Evolutionary conservation across 2,329 filamentous ascomycete species (phyloP).

Genomic region (Sordariomycetes sp.): DNA sequence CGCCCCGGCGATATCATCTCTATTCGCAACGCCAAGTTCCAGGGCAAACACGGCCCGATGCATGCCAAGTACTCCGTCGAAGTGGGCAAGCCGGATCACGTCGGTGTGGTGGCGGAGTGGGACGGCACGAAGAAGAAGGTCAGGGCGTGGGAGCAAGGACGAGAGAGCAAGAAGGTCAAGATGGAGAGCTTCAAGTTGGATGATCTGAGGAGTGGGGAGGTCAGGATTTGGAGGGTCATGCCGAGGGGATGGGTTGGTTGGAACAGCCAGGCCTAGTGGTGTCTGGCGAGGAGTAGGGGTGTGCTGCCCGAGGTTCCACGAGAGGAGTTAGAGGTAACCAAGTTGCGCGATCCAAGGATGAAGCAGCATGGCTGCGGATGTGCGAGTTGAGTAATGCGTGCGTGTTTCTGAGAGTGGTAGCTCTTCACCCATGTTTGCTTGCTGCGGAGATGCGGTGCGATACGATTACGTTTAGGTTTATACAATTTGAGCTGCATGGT

Average conservation of each 20-base stretch:
- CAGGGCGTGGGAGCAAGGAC: conserved; percentile 86
- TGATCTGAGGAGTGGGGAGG: conserved; percentile 85
- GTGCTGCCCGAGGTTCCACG: neutral
- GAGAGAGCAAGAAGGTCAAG: conserved; percentile 90
- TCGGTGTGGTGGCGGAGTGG: conserved; percentile 90
- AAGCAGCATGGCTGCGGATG: too few relatives aligned
- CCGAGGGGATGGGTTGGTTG: conserved; percentile 87
- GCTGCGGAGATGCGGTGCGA: too few relatives aligned
- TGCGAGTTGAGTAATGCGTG: too few relatives aligned
- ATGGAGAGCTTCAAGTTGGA: conserved; percentile 90
- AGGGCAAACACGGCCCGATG: conserved; percentile 91
- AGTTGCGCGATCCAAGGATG: too few relatives aligned
- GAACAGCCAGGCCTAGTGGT: conserved; percentile 52
- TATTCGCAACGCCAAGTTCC: conserved; percentile 87
- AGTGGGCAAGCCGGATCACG: conserved; percentile 82
- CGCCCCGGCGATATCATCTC: conserved; percentile 86
- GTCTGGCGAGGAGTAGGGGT: conserved; percentile 11
- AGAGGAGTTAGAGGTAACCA: neutral
- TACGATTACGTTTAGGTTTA: too few relatives aligned
- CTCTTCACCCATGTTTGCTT: too few relatives aligned
- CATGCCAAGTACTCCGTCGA: conserved; percentile 88
- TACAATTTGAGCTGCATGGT: too few relatives aligned
- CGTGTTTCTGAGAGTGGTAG: too few relatives aligned
- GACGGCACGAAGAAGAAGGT: conserved; percentile 98
- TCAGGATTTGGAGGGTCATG: conserved; percentile 96